Base-by-base conservation (phyloP, 768 basidiomycete species). In the Tulasnella sp. region DNA sequence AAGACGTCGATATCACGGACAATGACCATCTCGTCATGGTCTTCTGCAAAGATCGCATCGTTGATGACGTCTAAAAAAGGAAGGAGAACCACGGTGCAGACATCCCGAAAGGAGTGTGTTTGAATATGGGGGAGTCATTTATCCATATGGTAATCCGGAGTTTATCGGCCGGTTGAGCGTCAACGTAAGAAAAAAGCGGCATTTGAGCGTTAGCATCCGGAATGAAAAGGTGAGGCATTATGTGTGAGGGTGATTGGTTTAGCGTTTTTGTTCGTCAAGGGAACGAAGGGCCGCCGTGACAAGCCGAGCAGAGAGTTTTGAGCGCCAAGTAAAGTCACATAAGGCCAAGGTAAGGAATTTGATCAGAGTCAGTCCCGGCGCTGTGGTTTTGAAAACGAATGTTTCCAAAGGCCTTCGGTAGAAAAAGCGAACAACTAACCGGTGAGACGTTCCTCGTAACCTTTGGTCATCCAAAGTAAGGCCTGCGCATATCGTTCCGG, bases 11-110 rank as follows among this genome's bases (percentile, higher is more conserved):
- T 98, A 69, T 99, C 93, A 61, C 88, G 82, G 58, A 99, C 94
- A 60, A 99, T 81, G 43, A 99, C 96, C 92, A 99, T 94, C 72
- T 99, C 96, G 67, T 98, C 96, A 74, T 99, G 96, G 72, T 99
- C 92, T 71, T 99, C 96, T 45, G 91, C 85, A 69, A 99, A 99
- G 41, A 99, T 82, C 60, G 96, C 96, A 76, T 94, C 90, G 73
- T 97, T 97, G 63, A 98, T 96, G 66, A 98, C 93, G 70, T 99
- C 96, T 92, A 25, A 52, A 27, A 52, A 52, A 24, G 9, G 34
- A 21, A 38, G 31, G 44, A 17, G 34, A 17, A 31, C 10, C 12
- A 34, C 19, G 41, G 12, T 31, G 22, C 38, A 38, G 34, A 38
- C 15, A 5, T 15, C 34, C 34, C 34, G 7, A 38, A 38, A 38